Conservation (phyloP, 352 stramenopile genomes). For the Globisporangium radiosum region DNA sequence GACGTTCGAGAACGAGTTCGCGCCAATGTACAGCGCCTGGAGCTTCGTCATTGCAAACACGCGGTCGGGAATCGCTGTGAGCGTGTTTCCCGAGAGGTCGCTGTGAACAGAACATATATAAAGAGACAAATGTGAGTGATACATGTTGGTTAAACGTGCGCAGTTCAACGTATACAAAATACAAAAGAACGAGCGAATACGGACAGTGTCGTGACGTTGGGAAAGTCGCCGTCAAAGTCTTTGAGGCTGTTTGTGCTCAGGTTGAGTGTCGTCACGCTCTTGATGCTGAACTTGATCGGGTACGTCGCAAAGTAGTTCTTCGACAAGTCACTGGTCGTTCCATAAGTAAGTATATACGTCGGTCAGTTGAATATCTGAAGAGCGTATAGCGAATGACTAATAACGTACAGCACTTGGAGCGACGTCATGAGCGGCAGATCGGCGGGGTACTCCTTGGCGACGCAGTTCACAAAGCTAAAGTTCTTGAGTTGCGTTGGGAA, state of each 20-base stretch:
- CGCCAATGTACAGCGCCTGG: constrained; percentile 30
- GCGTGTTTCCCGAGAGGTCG: constrained; percentile 45
- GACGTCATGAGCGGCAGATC: constrained; percentile 43
- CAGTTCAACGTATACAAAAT: too few relatives aligned
- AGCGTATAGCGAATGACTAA: neutral
- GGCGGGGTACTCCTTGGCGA: constrained; percentile 40
- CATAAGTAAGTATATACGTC: neutral
- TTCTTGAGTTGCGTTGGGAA: constrained; percentile 43
- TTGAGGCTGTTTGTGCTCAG: constrained; percentile 48
- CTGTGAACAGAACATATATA: constrained; percentile 14
- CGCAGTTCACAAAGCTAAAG: constrained; percentile 55
- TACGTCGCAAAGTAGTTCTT: constrained; percentile 48
- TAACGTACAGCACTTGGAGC: constrained; percentile 45
- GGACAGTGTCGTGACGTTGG: constrained; percentile 43
- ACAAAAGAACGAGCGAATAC: constrained; percentile 8
- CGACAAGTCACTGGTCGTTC: constrained; percentile 30
- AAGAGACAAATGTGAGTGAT: neutral
- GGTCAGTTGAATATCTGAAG: neutral
- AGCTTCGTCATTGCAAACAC: constrained; percentile 46
- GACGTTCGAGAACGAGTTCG: constrained; percentile 50
- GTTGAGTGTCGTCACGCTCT: constrained; percentile 36
- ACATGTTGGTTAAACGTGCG: too few relatives aligned
- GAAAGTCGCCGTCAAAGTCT: constrained; percentile 39
- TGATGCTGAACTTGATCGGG: constrained; percentile 42
- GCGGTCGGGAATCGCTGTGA: constrained; percentile 34